Evolutionary conservation across 805 yeast genomes (phyloP).

Genomic region (Wickerhamiella australiensis): DNA sequence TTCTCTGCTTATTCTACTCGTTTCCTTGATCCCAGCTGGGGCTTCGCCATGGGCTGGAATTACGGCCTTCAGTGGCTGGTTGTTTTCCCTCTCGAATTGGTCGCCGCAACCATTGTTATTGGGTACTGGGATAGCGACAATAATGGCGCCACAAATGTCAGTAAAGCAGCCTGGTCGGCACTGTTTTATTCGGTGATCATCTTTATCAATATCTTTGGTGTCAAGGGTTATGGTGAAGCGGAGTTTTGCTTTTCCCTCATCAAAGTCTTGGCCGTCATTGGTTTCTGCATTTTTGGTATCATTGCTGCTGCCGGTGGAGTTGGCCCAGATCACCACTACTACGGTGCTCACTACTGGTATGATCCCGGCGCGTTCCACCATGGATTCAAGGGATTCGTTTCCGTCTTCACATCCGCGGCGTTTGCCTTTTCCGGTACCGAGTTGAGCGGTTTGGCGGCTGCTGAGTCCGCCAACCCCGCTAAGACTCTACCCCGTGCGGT

Average conservation of each 20-base stretch:
- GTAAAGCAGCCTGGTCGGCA: constrained; percentile 38
- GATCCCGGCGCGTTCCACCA: constrained; percentile 43
- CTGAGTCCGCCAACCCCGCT: constrained; percentile 60
- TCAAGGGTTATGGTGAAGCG: constrained; percentile 46
- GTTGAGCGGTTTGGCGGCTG: constrained; percentile 59
- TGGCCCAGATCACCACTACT: constrained; percentile 37
- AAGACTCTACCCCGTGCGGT: constrained; percentile 56
- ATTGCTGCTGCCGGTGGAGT: constrained; percentile 49
- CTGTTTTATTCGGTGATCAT: constrained; percentile 38
- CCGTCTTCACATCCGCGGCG: constrained; percentile 59
- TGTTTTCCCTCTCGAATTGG: constrained; percentile 47
- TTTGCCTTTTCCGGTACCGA: constrained; percentile 71
- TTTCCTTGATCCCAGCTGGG: constrained; percentile 48
- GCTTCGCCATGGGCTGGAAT: constrained; percentile 56
- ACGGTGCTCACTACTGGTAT: constrained; percentile 38
- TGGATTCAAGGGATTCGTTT: constrained; percentile 52
- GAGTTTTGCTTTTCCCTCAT: constrained; percentile 43
- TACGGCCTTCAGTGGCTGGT: constrained; percentile 48
- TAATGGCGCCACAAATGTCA: constrained; percentile 40
- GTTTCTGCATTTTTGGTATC: constrained; percentile 44
- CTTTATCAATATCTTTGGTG: constrained; percentile 38
- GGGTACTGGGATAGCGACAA: constrained; percentile 43
- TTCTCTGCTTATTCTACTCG: constrained; percentile 45
- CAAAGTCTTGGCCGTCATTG: constrained; percentile 42
- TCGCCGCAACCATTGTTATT: constrained; percentile 42